Evolutionary conservation across 306 rosid species (phyloP).

Genomic region (Ormosia semicastrata): DNA sequence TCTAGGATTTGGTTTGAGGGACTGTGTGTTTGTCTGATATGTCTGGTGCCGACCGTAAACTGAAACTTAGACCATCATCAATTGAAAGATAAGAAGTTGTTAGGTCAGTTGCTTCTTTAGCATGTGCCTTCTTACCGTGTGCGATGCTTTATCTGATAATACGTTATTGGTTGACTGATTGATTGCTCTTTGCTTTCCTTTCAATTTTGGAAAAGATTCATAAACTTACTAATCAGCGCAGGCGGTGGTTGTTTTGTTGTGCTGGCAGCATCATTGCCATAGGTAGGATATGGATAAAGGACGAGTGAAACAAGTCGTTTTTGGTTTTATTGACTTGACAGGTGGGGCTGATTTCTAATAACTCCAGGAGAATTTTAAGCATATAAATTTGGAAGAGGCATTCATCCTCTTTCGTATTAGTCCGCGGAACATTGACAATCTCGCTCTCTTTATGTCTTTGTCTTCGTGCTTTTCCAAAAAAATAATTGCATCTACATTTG

Average conservation of each 20-base stretch:
- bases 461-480: slow-evolving; percentile 19
- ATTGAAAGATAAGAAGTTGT: slow-evolving; percentile 29
- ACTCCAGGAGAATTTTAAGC: slow-evolving; percentile 25
- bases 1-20: slow-evolving; percentile 16
- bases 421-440: slow-evolving; percentile 21
- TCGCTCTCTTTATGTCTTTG: slow-evolving; percentile 17
- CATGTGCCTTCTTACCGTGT: slow-evolving; percentile 30
- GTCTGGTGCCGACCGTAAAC: slow-evolving; percentile 12
- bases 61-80: slow-evolving; percentile 19
- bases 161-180: slow-evolving; percentile 39
- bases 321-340: slow-evolving; percentile 39
- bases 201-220: slow-evolving; percentile 37
- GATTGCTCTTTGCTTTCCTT: slow-evolving; percentile 33
- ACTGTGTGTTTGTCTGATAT: slow-evolving; percentile 21
- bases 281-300: slow-evolving; percentile 31
- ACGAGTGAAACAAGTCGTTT: slow-evolving; percentile 20
- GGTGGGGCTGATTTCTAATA: slow-evolving; percentile 38
- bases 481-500: slow-evolving; percentile 17
- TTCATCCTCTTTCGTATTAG: slow-evolving; percentile 12
- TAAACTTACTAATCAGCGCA: slow-evolving; percentile 39
- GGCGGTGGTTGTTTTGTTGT: slow-evolving; percentile 43
- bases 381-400: slow-evolving; percentile 22
- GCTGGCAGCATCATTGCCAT: slow-evolving; percentile 44
- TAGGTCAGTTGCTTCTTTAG: slow-evolving; percentile 26
- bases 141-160: slow-evolving; percentile 32